Percentiles rank a stretch among this genome's conserved stretches.
These are phyloP conservation scores for Rubia yunnanensis DNA, from an alignment of 257 asterid species.

Conservation along the genomic window DNA sequence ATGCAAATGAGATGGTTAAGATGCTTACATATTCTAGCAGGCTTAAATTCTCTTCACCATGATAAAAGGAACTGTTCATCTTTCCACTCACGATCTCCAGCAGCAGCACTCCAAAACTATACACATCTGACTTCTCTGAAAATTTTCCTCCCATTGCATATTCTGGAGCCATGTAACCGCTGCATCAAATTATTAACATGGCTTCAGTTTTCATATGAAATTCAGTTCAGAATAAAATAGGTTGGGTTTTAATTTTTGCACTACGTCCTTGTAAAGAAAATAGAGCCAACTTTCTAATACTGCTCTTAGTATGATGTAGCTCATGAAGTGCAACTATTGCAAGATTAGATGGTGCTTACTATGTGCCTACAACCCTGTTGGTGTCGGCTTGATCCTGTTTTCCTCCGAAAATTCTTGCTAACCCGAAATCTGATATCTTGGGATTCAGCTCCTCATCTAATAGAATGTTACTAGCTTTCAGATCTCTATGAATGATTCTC, in stretches of 20 bases:
- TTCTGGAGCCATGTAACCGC: neutral
- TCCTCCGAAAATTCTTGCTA: neutral
- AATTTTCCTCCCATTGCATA: neutral
- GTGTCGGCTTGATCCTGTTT: neutral
- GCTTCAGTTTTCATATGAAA: too few species aligned
- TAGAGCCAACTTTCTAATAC: neutral
- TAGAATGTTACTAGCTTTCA: neutral
- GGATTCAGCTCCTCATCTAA: neutral
- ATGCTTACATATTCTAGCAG: neutral
- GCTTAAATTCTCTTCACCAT: neutral
- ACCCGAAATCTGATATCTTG: neutral
- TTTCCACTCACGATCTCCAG: neutral
- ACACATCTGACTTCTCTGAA: neutral
- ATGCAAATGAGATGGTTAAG: neutral
- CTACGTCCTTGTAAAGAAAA: too few species aligned
- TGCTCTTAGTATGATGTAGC: too few species aligned
- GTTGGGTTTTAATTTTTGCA: too few species aligned
- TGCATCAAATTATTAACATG: neutral
- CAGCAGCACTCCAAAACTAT: neutral
- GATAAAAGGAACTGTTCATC: neutral
- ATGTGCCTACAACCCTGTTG: neutral
- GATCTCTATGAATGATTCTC: neutral
- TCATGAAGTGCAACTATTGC: too few species aligned
- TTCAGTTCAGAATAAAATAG: too few species aligned
- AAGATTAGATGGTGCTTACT: neutral